Percentiles rank a stretch among this genome's conserved stretches.
These are phyloP conservation scores for Thielaviopsis musarum DNA, from an alignment of 2,329 filamentous ascomycete genomes.

Conservation along the genomic window DNA sequence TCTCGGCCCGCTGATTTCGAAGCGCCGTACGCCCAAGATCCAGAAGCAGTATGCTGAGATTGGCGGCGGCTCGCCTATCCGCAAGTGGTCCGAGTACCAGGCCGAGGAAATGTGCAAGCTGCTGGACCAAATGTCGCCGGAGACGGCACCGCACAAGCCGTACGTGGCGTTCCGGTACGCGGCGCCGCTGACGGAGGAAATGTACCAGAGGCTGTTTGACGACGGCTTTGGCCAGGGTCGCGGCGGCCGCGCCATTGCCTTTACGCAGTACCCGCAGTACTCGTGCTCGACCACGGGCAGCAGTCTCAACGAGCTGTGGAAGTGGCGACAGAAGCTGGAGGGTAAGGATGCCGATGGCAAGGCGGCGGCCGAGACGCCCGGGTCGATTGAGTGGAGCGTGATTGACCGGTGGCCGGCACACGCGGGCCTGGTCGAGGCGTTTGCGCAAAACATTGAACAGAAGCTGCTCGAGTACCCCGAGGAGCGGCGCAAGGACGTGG, in stretches of 20 bases:
- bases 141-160: conserved; percentile 90
- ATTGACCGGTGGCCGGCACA: conserved; percentile 98
- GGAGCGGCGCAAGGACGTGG: conserved; percentile 61
- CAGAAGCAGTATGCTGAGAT: conserved; percentile 90
- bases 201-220: conserved; percentile 65
- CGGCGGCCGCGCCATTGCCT: conserved; percentile 87
- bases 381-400: conserved; percentile 84
- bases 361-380: conserved; percentile 23
- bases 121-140: conserved; percentile 74
- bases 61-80: conserved; percentile 92
- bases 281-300: conserved; percentile 95
- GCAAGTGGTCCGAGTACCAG: conserved; percentile 95
- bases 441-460: conserved; percentile 80
- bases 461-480: conserved; percentile 71
- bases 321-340: conserved; percentile 80
- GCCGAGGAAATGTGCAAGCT: conserved; percentile 94
- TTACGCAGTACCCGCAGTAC: conserved; percentile 97
- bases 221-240: conserved; percentile 84
- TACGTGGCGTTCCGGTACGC: conserved; percentile 97
- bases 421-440: conserved; percentile 73
- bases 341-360: conserved; percentile 40
- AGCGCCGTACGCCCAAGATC: conserved; percentile 84
- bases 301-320: conserved; percentile 94
- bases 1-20: conserved; percentile 73
- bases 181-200: conserved; percentile 81